Evolutionary conservation across 106 monocot genomes (phyloP).

Genomic region (Allium sativum): DNA sequence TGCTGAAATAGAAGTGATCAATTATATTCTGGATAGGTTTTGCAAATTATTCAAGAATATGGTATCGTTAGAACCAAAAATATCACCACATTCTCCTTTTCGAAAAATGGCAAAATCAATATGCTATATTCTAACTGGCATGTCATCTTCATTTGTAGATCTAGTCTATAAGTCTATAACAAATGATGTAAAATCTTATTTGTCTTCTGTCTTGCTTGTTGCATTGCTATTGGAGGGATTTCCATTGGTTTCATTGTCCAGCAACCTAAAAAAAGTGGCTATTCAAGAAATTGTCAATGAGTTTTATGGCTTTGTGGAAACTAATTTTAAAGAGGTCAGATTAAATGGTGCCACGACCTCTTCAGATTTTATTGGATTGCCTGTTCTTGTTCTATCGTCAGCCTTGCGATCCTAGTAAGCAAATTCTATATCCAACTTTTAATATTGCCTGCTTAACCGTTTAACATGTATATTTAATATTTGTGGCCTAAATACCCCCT

Average conservation of each 20-base stretch:
- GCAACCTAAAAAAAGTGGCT: constrained; percentile 29
- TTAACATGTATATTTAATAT: no score
- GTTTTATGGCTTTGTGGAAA: constrained; percentile 46
- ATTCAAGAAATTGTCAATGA: constrained; percentile 23
- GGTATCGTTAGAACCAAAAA: constrained; percentile 30
- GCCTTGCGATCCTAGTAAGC: constrained; percentile 42
- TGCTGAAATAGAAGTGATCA: constrained; percentile 41
- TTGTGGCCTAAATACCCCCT: no score
- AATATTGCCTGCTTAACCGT: no score
- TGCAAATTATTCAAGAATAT: constrained; percentile 36
- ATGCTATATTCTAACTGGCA: constrained; percentile 35
- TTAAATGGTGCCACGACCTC: constrained; percentile 13
- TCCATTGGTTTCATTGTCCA: constrained; percentile 58
- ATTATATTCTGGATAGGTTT: constrained; percentile 31
- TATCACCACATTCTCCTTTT: constrained; percentile 39
- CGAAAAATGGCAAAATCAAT: constrained; percentile 59
- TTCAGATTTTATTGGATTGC: constrained; percentile 28
- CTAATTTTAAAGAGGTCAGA: constrained; percentile 21
- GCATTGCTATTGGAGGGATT: constrained; percentile 82
- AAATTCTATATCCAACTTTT: background rate
- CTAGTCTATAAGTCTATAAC: constrained; percentile 38
- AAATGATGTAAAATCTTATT: constrained; percentile 20
- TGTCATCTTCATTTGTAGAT: constrained; percentile 33
- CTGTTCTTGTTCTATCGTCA: constrained; percentile 51
- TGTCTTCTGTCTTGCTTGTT: constrained; percentile 32